These are phyloP conservation scores for Tylopilus intermedius DNA, from an alignment of 768 basidiomycete genomes.

Conservation along the genomic window DNA sequence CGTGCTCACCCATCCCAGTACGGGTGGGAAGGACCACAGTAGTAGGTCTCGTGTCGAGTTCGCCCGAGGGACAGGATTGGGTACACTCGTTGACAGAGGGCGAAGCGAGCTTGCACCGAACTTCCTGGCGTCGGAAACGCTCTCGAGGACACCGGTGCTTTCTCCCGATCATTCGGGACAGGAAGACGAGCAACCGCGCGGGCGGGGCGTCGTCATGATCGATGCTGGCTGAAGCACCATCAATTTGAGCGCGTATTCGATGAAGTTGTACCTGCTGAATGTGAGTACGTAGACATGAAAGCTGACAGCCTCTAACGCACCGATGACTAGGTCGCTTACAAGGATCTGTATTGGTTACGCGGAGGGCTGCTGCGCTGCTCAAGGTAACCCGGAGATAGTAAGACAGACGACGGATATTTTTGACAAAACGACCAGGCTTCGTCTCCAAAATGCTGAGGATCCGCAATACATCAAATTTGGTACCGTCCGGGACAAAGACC, in stretches of 20 bases:
- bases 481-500: slow-evolving; percentile 36
- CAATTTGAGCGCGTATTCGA: slow-evolving; percentile 40
- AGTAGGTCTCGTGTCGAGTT: slow-evolving; percentile 51
- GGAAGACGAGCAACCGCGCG: slow-evolving; percentile 20
- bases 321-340: slow-evolving; percentile 34
- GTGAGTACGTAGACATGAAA: slow-evolving; percentile 16
- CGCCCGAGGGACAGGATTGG: slow-evolving; percentile 35
- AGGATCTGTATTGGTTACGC: slow-evolving; percentile 38
- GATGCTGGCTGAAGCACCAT: slow-evolving; percentile 49
- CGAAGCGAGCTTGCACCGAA: slow-evolving; percentile 54
- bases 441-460: slow-evolving; percentile 37
- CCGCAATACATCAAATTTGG: slow-evolving; percentile 41
- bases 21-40: slow-evolving; percentile 61
- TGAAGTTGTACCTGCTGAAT: slow-evolving; percentile 34
- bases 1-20: slow-evolving; percentile 56
- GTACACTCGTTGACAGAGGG: slow-evolving; percentile 60
- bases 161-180: slow-evolving; percentile 16
- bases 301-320: neutral
- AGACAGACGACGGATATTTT: slow-evolving; percentile 35
- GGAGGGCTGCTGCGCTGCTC: slow-evolving; percentile 32
- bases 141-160: slow-evolving; percentile 16
- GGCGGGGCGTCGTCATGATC: slow-evolving; percentile 39
- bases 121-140: slow-evolving; percentile 36
- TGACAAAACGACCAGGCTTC: slow-evolving; percentile 38
- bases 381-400: slow-evolving; percentile 30